Evolutionary conservation across 2,329 filamentous ascomycete species (phyloP).

Genomic region (Botryotinia calthae): DNA sequence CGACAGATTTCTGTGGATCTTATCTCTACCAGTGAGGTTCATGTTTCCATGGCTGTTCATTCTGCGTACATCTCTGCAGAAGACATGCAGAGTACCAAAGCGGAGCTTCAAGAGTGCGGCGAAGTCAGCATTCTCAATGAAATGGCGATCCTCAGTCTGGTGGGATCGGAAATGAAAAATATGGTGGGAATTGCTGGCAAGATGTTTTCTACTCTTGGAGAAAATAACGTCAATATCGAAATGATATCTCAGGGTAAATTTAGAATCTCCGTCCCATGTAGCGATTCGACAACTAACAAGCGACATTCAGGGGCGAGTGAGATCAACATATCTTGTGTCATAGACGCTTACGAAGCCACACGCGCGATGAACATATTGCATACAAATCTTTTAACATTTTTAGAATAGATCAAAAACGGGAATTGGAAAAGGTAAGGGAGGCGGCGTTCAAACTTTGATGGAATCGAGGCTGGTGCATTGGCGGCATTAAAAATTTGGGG

Average conservation of each 20-base stretch:
- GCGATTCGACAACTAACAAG: conserved; percentile 11
- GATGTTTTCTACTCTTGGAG: conserved; percentile 93
- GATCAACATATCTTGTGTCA: conserved; percentile 98
- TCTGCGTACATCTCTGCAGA: conserved; percentile 64
- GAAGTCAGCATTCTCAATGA: conserved; percentile 85
- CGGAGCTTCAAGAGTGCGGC: conserved; percentile 75
- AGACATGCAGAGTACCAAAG: conserved; percentile 64
- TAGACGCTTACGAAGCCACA: conserved; percentile 85
- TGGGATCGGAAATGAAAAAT: conserved; percentile 95
- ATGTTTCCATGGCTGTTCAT: conserved; percentile 96
- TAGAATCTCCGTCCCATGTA: conserved; percentile 4
- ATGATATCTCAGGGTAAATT: conserved; percentile 94
- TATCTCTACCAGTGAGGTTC: conserved; percentile 94
- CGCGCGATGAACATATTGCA: conserved; percentile 95
- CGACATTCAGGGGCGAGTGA: conserved; percentile 75
- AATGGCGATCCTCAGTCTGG: conserved; percentile 94
- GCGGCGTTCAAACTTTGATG: conserved; percentile 14
- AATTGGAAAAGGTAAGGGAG: conserved; percentile 7
- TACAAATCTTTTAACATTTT: conserved; percentile 93
- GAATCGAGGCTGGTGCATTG: conserved; percentile 12
- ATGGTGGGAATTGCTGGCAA: conserved; percentile 90
- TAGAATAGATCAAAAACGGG: conserved; percentile 52
- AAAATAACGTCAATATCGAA: conserved; percentile 94
- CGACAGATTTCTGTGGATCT: conserved; percentile 89
- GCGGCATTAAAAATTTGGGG: conserved; percentile 7